Base-by-base conservation (phyloP, 2,329 filamentous ascomycete genomes). In the Gliomastix tumulicola region DNA sequence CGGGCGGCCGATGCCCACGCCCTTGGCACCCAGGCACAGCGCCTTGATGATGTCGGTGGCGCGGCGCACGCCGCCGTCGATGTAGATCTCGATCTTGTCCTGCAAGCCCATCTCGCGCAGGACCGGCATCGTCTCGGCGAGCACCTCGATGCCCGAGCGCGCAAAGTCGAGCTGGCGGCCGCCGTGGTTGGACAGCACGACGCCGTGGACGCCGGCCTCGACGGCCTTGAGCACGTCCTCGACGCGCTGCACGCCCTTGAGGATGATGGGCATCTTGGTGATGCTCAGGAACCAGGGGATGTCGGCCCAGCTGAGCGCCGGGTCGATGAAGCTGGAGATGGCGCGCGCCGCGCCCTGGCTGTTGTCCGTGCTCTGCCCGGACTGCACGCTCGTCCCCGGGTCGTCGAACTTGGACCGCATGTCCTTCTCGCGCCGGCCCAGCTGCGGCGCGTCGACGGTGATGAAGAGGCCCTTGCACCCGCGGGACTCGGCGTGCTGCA, bases 381-480 rank as follows among this genome's bases (percentile, higher is more conserved):
- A 68, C 62, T 97, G 92, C 12, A 97, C 87, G 53, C 80, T 84
- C 20, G 83, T 84, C 8, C 89, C 90, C 12, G 76, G 75, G 49
- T 95, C 90, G 25, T 77, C 78, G 56, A 94, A 94, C 62, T 97
- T 97, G 46, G 76, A 78, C 27, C 92, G 85, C 92, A 97, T 97
- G 59, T 97, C 92, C 68, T 97, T 98, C 62, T 98, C 92, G 47
- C 92, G 76, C 27, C 92, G 81, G 30, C 92, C 92, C 17, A 98
- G 80, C 62, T 97, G 90, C 6, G 92, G 92, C 36, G 92, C 92
- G 59, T 98, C 92, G 37, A 98, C 92, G 3, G 92, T 98, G 66
- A 98, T 96, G 71, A 98, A 98, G 15, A 98, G 79, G 9, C 84
- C 92, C 63, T 87, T 92, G 72, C 92, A 97, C 20, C 92, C 92